Percentiles rank a stretch among this genome's conserved stretches.
phyloP scores from a whole-genome alignment of 2,329 filamentous ascomycete species.

The Leptographium wingfieldii region DNA sequence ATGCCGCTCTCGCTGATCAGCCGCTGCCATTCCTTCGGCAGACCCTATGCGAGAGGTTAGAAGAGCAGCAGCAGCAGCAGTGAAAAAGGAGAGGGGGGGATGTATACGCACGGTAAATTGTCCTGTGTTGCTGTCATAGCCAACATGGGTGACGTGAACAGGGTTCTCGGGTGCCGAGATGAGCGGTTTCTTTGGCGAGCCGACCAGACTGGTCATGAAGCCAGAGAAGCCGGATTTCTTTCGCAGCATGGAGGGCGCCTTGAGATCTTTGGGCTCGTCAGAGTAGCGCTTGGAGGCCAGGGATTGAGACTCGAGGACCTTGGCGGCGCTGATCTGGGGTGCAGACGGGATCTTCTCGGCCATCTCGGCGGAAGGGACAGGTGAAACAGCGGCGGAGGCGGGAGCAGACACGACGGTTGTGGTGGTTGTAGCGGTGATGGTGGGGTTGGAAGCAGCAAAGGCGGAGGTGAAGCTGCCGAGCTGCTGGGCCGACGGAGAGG shows the following conservation, averaged over 20 bases:
- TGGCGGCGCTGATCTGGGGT: slow-evolving; percentile 9
- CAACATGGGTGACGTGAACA: slow-evolving; percentile 94
- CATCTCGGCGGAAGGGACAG: slow-evolving; percentile 21
- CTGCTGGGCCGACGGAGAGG: not conserved
- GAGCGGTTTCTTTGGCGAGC: slow-evolving; percentile 77
- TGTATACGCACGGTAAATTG: slow-evolving; percentile 71
- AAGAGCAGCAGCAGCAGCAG: not conserved
- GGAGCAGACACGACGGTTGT: slow-evolving; percentile 6
- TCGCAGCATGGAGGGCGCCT: slow-evolving; percentile 45
- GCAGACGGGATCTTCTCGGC: slow-evolving; percentile 30
- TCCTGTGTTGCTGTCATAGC: slow-evolving; percentile 90
- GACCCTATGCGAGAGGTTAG: slow-evolving; percentile 43
- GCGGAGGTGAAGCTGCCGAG: not conserved
- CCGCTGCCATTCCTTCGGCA: slow-evolving; percentile 96
- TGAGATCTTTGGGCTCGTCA: slow-evolving; percentile 58
- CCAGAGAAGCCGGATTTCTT: slow-evolving; percentile 85
- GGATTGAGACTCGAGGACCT: slow-evolving; percentile 30
- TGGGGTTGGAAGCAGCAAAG: not conserved
- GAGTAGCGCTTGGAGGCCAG: slow-evolving; percentile 60
- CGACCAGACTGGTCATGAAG: slow-evolving; percentile 72
- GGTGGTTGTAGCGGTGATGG: slow-evolving; percentile 10
- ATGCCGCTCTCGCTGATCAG: slow-evolving; percentile 92
- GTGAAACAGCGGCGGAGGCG: slow-evolving; percentile 8
- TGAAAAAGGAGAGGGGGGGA: slow-evolving; percentile 7
- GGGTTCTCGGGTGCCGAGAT: slow-evolving; percentile 98